Conservation (phyloP, 441 rosid species). For the Breynia disticha region DNA sequence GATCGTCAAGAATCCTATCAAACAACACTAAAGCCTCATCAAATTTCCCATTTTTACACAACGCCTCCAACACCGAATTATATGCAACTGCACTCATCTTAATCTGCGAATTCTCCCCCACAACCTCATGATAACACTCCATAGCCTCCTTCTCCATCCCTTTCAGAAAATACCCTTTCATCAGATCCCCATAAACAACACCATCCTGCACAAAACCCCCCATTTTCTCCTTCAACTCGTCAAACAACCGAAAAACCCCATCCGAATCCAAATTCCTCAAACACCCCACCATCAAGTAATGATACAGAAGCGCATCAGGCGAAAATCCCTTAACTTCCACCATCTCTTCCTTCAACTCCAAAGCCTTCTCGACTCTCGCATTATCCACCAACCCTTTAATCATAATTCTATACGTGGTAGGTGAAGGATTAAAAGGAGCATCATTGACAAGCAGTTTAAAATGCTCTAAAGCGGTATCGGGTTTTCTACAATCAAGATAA, state of each 20-base stretch:
- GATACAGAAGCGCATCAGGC: slow-evolving; percentile 54
- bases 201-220: slow-evolving; percentile 61
- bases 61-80: slow-evolving; percentile 64
- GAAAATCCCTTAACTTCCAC: slow-evolving; percentile 35
- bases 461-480: slow-evolving; percentile 66
- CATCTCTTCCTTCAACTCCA: slow-evolving; percentile 86
- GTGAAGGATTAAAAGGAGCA: slow-evolving; percentile 65
- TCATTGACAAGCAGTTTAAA: slow-evolving; percentile 60
- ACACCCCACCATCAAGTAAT: slow-evolving; percentile 58
- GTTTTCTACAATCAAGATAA: slow-evolving; percentile 65
- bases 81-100: slow-evolving; percentile 59
- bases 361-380: slow-evolving; percentile 53
- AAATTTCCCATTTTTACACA: slow-evolving; percentile 61
- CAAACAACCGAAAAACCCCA: slow-evolving; percentile 49
- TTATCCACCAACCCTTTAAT: slow-evolving; percentile 81
- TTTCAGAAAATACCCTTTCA: slow-evolving; percentile 66
- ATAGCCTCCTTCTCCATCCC: slow-evolving; percentile 73
- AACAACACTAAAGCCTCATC: slow-evolving; percentile 69
- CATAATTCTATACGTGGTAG: slow-evolving; percentile 59
- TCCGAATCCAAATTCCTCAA: slow-evolving; percentile 45
- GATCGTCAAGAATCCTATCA: slow-evolving; percentile 47
- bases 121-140: slow-evolving; percentile 52
- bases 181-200: slow-evolving; percentile 65
- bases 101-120: slow-evolving; percentile 39
- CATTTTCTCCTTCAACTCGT: slow-evolving; percentile 69